Base-by-base conservation (phyloP, 495 filamentous ascomycete species). In the Parathielavia hyrcaniae region DNA sequence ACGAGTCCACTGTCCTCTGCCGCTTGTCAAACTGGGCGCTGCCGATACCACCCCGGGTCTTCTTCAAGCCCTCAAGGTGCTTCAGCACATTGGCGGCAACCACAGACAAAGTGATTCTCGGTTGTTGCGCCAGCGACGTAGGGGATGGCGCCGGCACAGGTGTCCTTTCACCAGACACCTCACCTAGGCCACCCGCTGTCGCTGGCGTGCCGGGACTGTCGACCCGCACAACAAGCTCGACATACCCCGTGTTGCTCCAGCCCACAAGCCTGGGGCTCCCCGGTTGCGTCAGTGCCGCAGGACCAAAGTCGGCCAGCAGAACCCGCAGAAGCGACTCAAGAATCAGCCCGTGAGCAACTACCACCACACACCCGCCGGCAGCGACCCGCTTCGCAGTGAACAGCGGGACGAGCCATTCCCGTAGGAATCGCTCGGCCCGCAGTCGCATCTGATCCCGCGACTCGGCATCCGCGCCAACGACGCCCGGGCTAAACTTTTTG, bases 261-360 rank as follows among this genome's bases (percentile, higher is more conserved):
- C 66, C 59, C 5, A 51, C 55, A 12, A 60, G 32, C 41, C 56
- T 53, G 0, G 13, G 12, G 1, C 30, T 17, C 0, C 51, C 55
- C 23, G 66, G n/a, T 58, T 53, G 53, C 1, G 35, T 44, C 38
- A 63, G 17, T 53, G 69, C 69, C 1, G 8, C 45, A 0, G 64
- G 57, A 5, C 61, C 62, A 47, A 52, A 68, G 50, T 57, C 50
- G 17, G 68, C 69, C 19, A 89, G 64, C 39, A 95, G 70, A 34
- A 78, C 75, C 52, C 76, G 75, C 79, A 89, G 84, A 0, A 95
- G 67, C 20, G 81, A 73, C 20, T 79, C 80, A 1, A 95, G 79
- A 22, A 95, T 83, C 32, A 92, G 83, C 40, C 90, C 90, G 67
- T 96, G 90, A 13, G 89, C 83, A 16, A 92, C 87, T 23, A 92